A percentile compares a stretch with the other conserved stretches of the same genome.
These are phyloP conservation scores for Aegilops speltoides DNA, from an alignment of 176 grass and related monocot species.

Conservation along the genomic window DNA sequence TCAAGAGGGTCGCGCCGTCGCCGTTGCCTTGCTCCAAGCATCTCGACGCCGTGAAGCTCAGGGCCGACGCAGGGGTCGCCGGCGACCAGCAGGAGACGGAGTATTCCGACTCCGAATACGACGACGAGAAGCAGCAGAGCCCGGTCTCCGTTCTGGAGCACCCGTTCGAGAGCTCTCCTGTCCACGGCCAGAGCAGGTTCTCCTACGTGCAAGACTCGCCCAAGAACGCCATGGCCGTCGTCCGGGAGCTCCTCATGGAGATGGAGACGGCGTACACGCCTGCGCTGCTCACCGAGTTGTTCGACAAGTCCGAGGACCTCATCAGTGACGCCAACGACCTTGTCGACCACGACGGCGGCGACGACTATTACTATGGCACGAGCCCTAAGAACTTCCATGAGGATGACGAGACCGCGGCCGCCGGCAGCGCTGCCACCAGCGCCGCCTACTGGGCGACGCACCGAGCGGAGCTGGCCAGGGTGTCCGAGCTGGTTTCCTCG, in stretches of 20 bases:
- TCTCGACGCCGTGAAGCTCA: slow-evolving; percentile 20
- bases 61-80: neutral
- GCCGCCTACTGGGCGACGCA: slow-evolving; percentile 37
- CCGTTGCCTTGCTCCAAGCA: neutral
- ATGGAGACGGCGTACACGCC: slow-evolving; percentile 60
- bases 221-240: slow-evolving; percentile 44
- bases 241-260: slow-evolving; percentile 72
- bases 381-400: neutral
- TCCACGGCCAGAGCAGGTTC: slow-evolving; percentile 37
- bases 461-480: slow-evolving; percentile 19
- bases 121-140: slow-evolving; percentile 70
- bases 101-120: slow-evolving; percentile 27
- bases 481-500: slow-evolving; percentile 26
- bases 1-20: neutral
- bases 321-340: neutral
- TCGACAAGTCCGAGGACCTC: slow-evolving; percentile 35
- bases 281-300: slow-evolving; percentile 43
- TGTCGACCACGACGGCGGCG: neutral
- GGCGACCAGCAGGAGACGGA: neutral
- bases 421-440: neutral
- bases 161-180: slow-evolving; percentile 52
- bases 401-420: neutral
- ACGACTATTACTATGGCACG: neutral
- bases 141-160: slow-evolving; percentile 83
- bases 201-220: slow-evolving; percentile 13